Evolutionary conservation across 164 flowering plant species (phyloP).

Genomic region (Magnolia sinica): DNA sequence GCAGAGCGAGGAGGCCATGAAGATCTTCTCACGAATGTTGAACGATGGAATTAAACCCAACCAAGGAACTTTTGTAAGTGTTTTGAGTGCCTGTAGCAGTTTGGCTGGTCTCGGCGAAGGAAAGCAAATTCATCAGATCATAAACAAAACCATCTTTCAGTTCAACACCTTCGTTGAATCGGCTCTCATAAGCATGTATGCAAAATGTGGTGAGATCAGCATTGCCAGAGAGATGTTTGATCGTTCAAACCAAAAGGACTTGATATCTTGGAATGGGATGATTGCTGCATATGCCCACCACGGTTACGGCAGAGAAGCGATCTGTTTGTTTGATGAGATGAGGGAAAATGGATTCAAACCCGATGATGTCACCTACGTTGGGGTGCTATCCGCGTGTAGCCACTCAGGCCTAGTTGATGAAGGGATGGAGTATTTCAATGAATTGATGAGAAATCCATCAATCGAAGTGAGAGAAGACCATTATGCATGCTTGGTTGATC

Average conservation of each 20-base stretch:
- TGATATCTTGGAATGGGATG: slow-evolving; percentile 17
- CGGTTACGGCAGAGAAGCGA: slow-evolving; percentile 9
- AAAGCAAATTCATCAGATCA: slow-evolving; percentile 17
- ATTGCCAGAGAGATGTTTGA: slow-evolving; percentile 16
- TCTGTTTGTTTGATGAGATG: slow-evolving; percentile 13
- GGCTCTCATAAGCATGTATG: slow-evolving; percentile 18
- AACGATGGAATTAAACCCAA: slow-evolving; percentile 10
- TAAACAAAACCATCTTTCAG: slow-evolving; percentile 11
- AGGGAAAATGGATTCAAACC: slow-evolving; percentile 5
- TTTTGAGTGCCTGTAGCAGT: slow-evolving; percentile 17
- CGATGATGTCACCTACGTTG: slow-evolving; percentile 22
- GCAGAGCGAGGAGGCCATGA: slow-evolving; percentile 10
- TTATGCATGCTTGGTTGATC: slow-evolving; percentile 19
- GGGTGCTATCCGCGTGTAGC: slow-evolving; percentile 16
- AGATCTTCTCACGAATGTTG: slow-evolving; percentile 12
- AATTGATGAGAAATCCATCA: slow-evolving; percentile 1
- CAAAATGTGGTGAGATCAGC: slow-evolving; percentile 19
- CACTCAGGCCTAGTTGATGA: slow-evolving; percentile 19
- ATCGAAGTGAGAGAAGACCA: slow-evolving; percentile 17
- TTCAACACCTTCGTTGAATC: slow-evolving; percentile 9
- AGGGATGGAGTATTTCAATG: slow-evolving; percentile 11
- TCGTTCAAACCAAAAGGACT: slow-evolving; percentile 14
- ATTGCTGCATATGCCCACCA: slow-evolving; percentile 3
- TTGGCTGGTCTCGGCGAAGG: slow-evolving; percentile 20
- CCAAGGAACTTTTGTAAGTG: slow-evolving; percentile 17